A percentile compares a stretch with the other conserved stretches of the same genome.
phyloP scores from a whole-genome alignment of 345 rosid genomes.

The Eucalyptus tenuipes region DNA sequence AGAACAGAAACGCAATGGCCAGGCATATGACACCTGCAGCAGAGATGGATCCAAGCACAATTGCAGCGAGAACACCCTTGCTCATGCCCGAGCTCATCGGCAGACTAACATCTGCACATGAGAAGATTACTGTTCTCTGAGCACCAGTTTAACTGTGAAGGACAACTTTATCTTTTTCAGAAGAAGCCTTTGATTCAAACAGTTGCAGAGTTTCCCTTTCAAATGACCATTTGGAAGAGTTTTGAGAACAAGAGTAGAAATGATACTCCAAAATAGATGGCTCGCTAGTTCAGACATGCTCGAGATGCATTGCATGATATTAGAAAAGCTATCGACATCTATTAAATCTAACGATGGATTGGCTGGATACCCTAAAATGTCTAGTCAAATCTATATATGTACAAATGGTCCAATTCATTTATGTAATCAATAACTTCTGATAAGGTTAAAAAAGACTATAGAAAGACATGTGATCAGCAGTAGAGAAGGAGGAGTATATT shows the following conservation, averaged over 20 bases:
- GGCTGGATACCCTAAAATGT: neutral
- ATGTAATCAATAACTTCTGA: neutral
- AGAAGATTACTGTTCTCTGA: neutral
- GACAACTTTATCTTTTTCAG: neutral
- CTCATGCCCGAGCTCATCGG: neutral
- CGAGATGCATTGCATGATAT: neutral
- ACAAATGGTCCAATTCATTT: neutral
- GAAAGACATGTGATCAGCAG: neutral
- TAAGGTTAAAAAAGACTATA: neutral
- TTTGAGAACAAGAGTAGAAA: neutral
- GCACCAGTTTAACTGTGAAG: neutral
- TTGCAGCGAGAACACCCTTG: neutral
- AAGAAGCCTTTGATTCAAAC: neutral
- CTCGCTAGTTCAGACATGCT: neutral
- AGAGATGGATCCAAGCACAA: slow-evolving; percentile 1
- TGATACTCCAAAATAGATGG: neutral
- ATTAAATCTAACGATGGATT: neutral
- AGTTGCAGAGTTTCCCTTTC: neutral
- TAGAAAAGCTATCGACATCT: neutral
- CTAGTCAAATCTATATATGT: neutral
- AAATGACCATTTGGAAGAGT: neutral
- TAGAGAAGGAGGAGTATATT: neutral
- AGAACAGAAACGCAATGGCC: neutral
- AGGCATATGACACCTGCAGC: neutral
- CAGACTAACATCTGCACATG: neutral